Evolutionary conservation across 2,329 filamentous ascomycete species (phyloP).

Genomic region (Alternaria sp.): DNA sequence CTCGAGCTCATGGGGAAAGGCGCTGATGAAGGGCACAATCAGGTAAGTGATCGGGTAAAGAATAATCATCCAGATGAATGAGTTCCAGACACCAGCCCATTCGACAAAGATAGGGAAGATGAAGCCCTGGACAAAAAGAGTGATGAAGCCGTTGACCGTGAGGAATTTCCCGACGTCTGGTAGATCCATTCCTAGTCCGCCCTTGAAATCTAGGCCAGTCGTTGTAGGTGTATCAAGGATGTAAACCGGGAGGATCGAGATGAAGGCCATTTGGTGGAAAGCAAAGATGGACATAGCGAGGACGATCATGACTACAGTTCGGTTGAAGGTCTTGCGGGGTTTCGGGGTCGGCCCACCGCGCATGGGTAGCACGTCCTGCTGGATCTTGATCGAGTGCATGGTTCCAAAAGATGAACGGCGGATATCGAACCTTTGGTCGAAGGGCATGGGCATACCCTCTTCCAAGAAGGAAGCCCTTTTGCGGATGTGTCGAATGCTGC

Average conservation of each 20-base stretch:
- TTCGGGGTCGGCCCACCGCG: conserved; percentile 22
- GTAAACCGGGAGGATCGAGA: conserved; percentile 90
- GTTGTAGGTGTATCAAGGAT: conserved; percentile 73
- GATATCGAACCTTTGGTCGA: conserved; percentile 46
- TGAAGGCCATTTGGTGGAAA: conserved; percentile 89
- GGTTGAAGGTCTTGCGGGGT: conserved; percentile 60
- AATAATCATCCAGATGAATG: conserved; percentile 70
- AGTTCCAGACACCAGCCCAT: conserved; percentile 71
- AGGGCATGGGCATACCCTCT: conserved; percentile 45
- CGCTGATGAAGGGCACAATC: conserved; percentile 71
- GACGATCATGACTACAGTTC: conserved; percentile 76
- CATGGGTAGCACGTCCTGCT: conserved; percentile 36
- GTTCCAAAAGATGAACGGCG: conserved; percentile 49
- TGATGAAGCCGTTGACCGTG: conserved; percentile 73
- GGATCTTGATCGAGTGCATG: conserved; percentile 47
- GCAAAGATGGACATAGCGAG: conserved; percentile 87
- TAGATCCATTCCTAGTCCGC: conserved; percentile 71
- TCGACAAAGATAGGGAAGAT: conserved; percentile 73
- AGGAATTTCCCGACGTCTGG: conserved; percentile 73
- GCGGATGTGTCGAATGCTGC: conserved; percentile 44
- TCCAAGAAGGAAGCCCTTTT: conserved; percentile 49
- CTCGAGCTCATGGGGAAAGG: conserved; percentile 62
- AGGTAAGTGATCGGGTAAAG: conserved; percentile 73
- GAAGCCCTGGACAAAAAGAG: conserved; percentile 76
- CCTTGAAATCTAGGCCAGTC: conserved; percentile 54